Evolutionary conservation across 352 stramenopile species (phyloP).

Genomic region (Globisporangium perplexum): DNA sequence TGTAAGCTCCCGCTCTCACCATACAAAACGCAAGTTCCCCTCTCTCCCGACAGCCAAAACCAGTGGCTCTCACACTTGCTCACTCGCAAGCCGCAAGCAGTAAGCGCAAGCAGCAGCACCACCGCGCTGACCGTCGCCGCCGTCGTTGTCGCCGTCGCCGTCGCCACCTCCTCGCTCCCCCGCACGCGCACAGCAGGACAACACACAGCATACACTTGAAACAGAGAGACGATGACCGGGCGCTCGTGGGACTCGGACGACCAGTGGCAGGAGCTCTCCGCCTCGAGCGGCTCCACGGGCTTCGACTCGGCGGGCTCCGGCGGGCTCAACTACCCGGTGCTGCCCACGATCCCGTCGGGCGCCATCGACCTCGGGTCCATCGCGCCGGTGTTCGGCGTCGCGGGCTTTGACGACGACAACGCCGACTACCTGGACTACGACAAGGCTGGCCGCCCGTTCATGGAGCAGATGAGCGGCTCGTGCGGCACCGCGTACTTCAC

Average conservation of each 20-base stretch:
- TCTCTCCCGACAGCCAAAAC: neutral
- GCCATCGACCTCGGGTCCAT: slow-evolving; percentile 80
- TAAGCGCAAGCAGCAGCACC: neutral
- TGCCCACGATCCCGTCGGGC: slow-evolving; percentile 68
- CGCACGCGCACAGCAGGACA: too few species aligned
- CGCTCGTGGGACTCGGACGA: slow-evolving; percentile 68
- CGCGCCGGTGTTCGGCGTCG: slow-evolving; percentile 82
- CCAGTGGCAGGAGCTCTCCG: slow-evolving; percentile 66
- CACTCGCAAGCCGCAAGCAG: neutral
- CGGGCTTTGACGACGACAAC: slow-evolving; percentile 64
- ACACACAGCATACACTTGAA: too few species aligned
- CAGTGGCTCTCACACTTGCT: neutral
- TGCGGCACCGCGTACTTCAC: slow-evolving; percentile 82
- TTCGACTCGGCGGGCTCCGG: slow-evolving; percentile 39
- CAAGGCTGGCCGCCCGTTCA: slow-evolving; percentile 76
- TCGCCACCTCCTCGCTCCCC: too few species aligned
- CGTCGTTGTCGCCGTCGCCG: too few species aligned
- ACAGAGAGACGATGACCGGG: slow-evolving; percentile 32
- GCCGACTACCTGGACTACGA: slow-evolving; percentile 86
- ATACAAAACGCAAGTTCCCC: neutral
- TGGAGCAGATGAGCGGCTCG: slow-evolving; percentile 76
- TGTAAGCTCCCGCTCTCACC: neutral
- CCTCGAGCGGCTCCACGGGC: slow-evolving; percentile 18
- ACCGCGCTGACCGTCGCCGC: too few species aligned
- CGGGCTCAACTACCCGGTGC: slow-evolving; percentile 62